These are phyloP conservation scores for Wickerhamomyces rabaulensis DNA, from an alignment of 805 yeast species.

Conservation along the genomic window DNA sequence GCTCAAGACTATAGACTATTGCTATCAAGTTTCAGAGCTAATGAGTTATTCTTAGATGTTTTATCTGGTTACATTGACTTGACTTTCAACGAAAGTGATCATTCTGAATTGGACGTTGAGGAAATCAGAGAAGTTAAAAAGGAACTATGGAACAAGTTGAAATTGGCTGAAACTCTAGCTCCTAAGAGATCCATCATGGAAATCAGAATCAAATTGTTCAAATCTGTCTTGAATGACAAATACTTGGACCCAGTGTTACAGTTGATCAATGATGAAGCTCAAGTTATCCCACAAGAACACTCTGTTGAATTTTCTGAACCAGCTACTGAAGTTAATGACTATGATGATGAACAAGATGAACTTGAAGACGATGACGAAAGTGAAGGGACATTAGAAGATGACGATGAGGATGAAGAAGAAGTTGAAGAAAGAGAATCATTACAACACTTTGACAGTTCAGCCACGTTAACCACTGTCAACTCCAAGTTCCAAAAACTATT, in stretches of 20 bases:
- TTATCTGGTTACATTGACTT: constrained; percentile 21
- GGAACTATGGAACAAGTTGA: constrained; percentile 22
- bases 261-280: constrained; percentile 12
- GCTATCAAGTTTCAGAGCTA: constrained; percentile 23
- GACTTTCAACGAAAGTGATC: constrained; percentile 16
- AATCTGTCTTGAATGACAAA: constrained; percentile 24
- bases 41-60: constrained; percentile 25
- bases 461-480: constrained; percentile 4
- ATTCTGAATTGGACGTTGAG: constrained; percentile 13
- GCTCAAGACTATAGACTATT: constrained; percentile 19
- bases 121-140: constrained; percentile 20
- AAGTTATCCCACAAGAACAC: neutral
- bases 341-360: constrained; percentile 9
- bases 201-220: constrained; percentile 24
- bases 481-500: constrained; percentile 15
- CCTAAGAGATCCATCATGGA: constrained; percentile 23
- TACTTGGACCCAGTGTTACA: constrained; percentile 17
- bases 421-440: constrained; percentile 4
- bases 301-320: neutral
- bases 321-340: neutral
- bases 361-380: constrained; percentile 1
- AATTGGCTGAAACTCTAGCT: constrained; percentile 20
- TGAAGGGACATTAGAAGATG: neutral
- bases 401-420: constrained; percentile 5
- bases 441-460: neutral